These are phyloP conservation scores for Lagenaria siceraria DNA, from an alignment of 306 rosid genomes.

Conservation along the genomic window DNA sequence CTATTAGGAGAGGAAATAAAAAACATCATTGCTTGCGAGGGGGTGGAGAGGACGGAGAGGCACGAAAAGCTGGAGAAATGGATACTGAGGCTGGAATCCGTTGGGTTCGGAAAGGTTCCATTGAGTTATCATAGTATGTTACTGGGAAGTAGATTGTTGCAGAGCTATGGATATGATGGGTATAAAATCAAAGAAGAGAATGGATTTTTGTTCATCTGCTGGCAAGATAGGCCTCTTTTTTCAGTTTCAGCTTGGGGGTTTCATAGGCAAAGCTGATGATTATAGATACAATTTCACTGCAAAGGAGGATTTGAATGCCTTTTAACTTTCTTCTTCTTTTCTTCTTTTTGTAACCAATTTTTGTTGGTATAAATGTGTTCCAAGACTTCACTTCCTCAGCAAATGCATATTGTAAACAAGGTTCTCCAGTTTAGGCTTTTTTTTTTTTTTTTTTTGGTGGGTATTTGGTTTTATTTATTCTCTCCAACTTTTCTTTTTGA, in stretches of 20 bases:
- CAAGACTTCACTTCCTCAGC: neutral
- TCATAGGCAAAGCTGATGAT: conserved; percentile 21
- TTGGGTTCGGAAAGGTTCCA: conserved; percentile 48
- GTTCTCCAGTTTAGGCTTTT: neutral
- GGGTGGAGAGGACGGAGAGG: conserved; percentile 58
- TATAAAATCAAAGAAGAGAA: conserved; percentile 41
- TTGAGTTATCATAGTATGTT: conserved; percentile 40
- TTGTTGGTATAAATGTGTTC: neutral
- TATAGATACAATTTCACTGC: neutral
- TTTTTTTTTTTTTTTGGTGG: neutral
- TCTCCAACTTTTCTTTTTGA: neutral
- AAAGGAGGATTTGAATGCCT: neutral
- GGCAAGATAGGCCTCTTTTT: conserved; percentile 53
- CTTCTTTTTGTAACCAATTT: neutral
- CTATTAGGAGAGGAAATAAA: conserved; percentile 72
- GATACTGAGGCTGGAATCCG: conserved; percentile 45
- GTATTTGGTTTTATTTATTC: neutral
- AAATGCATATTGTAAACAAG: conserved; percentile 1
- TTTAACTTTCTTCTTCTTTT: neutral
- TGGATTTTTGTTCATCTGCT: conserved; percentile 41
- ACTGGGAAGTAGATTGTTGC: conserved; percentile 38
- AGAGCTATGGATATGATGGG: conserved; percentile 31
- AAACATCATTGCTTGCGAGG: conserved; percentile 72
- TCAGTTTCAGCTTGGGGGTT: conserved; percentile 59
- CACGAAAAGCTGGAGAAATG: conserved; percentile 72